A percentile compares a stretch with the other conserved stretches of the same genome.
Evolutionary conservation across 371 early-diverging fungal species (phyloP).

Genomic region (Rhizopus stolonifer): DNA sequence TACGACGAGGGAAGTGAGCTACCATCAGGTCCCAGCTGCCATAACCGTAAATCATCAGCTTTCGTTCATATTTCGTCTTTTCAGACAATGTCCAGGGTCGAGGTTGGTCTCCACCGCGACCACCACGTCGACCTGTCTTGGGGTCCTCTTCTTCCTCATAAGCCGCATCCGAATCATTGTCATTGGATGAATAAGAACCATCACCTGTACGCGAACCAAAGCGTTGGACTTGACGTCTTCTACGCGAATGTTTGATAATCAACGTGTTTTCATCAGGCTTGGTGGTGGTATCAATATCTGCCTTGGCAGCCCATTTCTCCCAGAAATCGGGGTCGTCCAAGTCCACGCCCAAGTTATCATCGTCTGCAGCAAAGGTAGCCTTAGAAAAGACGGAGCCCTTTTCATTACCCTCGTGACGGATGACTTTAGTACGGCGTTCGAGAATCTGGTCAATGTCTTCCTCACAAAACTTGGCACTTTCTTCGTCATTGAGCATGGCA

Average conservation of each 20-base stretch:
- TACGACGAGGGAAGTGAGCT: slow-evolving; percentile 56
- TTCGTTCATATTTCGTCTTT: slow-evolving; percentile 75
- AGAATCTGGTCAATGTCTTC: slow-evolving; percentile 98
- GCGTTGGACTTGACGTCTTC: slow-evolving; percentile 58
- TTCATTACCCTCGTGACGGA: slow-evolving; percentile 78
- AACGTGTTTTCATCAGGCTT: slow-evolving; percentile 51
- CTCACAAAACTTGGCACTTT: slow-evolving; percentile 81
- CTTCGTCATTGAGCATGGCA: slow-evolving; percentile 87
- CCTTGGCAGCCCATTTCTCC: slow-evolving; percentile 89
- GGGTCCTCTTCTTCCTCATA: slow-evolving; percentile 34
- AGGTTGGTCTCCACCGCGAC: slow-evolving; percentile 27
- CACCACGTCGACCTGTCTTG: background rate
- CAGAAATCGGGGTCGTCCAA: slow-evolving; percentile 96
- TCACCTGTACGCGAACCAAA: slow-evolving; percentile 37
- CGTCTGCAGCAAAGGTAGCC: slow-evolving; percentile 77
- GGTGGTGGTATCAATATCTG: slow-evolving; percentile 64
- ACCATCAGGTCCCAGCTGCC: slow-evolving; percentile 74
- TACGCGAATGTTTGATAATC: slow-evolving; percentile 68
- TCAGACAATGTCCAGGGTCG: slow-evolving; percentile 79
- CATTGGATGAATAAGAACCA: slow-evolving; percentile 22
- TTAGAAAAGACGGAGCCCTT: slow-evolving; percentile 90
- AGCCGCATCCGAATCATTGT: slow-evolving; percentile 40
- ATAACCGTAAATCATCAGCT: slow-evolving; percentile 82
- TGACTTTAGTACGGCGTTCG: slow-evolving; percentile 86
- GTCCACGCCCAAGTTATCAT: slow-evolving; percentile 52